phyloP scores from a whole-genome alignment of 108 stramenopile species.

The Cyclostephanos invisitatus region DNA sequence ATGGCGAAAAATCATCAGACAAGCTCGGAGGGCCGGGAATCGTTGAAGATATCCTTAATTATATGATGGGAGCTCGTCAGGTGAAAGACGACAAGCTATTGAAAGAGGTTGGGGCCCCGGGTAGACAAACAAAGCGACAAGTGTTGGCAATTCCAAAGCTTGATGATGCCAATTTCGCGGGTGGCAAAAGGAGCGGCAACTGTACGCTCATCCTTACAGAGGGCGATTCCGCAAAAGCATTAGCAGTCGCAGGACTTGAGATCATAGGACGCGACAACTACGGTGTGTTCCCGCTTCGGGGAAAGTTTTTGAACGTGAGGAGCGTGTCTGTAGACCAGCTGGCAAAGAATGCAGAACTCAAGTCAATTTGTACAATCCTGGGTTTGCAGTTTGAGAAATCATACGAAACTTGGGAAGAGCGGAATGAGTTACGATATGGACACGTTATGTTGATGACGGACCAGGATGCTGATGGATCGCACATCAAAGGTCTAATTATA shows the following conservation, averaged over 20 bases:
- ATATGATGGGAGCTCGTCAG: constrained; percentile 63
- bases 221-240: constrained; percentile 98
- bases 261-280: constrained; percentile 94
- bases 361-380: constrained; percentile 75
- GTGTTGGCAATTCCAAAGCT: constrained; percentile 85
- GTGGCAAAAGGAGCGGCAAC: constrained; percentile 50
- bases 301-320: constrained; percentile 98
- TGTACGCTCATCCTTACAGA: constrained; percentile 98
- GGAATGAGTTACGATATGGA: constrained; percentile 83
- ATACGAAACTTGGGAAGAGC: constrained; percentile 73
- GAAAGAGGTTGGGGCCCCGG: constrained; percentile 59
- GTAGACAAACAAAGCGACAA: constrained; percentile 61
- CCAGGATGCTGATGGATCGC: constrained; percentile 89
- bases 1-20: constrained; percentile 3
- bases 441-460: constrained; percentile 94
- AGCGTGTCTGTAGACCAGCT: constrained; percentile 85
- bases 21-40: constrained; percentile 71
- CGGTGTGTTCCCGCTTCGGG: constrained; percentile 98
- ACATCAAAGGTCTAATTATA: constrained; percentile 94
- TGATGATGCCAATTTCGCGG: constrained; percentile 94
- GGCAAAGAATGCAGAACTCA: constrained; percentile 94
- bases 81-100: constrained; percentile 55
- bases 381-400: constrained; percentile 86
- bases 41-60: constrained; percentile 66
- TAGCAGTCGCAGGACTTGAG: constrained; percentile 95